phyloP scores from a whole-genome alignment of 495 filamentous ascomycete genomes.

The Podospora sp. region DNA sequence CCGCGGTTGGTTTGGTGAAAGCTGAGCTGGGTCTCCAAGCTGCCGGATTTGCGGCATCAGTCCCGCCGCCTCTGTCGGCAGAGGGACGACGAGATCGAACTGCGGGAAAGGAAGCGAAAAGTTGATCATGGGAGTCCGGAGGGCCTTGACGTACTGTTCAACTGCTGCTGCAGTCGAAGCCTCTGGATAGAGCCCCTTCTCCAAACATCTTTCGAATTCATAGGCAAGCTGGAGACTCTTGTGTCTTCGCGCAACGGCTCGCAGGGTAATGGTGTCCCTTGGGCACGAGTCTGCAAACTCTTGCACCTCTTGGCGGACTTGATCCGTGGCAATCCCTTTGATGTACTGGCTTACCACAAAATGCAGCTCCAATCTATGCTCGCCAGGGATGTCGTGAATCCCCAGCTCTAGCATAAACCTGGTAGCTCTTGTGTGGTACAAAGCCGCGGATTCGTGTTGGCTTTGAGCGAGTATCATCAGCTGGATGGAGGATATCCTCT shows the following conservation, averaged over 20 bases:
- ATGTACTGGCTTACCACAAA: conserved; percentile 45
- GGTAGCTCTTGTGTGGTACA: conserved; percentile 46
- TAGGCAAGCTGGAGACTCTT: conserved; percentile 49
- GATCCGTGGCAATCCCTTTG: conserved; percentile 43
- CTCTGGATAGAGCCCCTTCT: conserved; percentile 41
- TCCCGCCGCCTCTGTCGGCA: conserved; percentile 21
- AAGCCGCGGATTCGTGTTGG: conserved; percentile 46
- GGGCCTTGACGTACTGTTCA: conserved; percentile 43
- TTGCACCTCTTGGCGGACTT: conserved; percentile 41
- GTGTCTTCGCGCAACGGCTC: conserved; percentile 45
- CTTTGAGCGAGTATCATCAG: conserved; percentile 49
- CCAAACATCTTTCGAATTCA: conserved; percentile 52
- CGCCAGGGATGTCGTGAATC: conserved; percentile 20
- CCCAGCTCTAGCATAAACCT: conserved; percentile 42
- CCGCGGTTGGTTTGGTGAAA: conserved; percentile 52
- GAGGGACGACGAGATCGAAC: conserved; percentile 33
- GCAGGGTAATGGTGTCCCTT: conserved; percentile 24
- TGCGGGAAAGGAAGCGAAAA: conserved; percentile 3
- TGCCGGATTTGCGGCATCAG: conserved; percentile 39
- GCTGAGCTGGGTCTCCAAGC: conserved; percentile 44
- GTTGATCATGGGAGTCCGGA: conserved; percentile 26
- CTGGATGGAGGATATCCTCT: conserved; percentile 50
- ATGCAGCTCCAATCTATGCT: conserved; percentile 25
- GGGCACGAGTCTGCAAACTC: conserved; percentile 33
- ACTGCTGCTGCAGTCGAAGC: conserved; percentile 34